phyloP scores from a whole-genome alignment of 306 rosid species.

The Prunus kanzakura region DNA sequence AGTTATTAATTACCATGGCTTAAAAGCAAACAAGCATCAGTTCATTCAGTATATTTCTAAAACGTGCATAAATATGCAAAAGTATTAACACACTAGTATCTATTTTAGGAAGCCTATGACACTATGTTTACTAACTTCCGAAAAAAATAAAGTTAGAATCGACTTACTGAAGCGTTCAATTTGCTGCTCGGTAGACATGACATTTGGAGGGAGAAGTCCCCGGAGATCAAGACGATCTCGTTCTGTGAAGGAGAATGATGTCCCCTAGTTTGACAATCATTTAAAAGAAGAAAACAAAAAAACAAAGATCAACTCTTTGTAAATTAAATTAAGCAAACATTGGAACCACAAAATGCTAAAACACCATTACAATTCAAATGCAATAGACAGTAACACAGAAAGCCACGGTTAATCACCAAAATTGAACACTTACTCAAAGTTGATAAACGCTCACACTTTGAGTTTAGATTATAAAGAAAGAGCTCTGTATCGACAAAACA shows the following conservation, averaged over 20 bases:
- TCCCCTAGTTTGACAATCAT: slow-evolving; percentile 62
- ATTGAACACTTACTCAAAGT: neutral
- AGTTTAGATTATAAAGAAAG: neutral
- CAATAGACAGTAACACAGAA: neutral
- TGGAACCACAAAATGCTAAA: neutral
- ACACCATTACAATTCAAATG: neutral
- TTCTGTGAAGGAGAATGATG: slow-evolving; percentile 90
- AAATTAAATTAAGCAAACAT: neutral
- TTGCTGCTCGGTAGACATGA: slow-evolving; percentile 86
- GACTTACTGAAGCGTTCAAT: slow-evolving; percentile 90
- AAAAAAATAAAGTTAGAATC: neutral
- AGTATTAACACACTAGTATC: neutral
- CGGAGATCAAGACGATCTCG: slow-evolving; percentile 98
- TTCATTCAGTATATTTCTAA: neutral
- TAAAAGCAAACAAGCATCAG: neutral
- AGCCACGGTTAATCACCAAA: neutral
- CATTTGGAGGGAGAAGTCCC: slow-evolving; percentile 97
- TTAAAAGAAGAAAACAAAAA: neutral
- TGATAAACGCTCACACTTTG: neutral
- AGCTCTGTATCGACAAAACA: neutral
- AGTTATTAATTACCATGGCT: neutral
- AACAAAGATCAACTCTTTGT: neutral
- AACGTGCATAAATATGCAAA: neutral
- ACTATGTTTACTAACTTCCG: neutral
- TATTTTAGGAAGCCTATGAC: neutral